Percentiles rank a stretch among this genome's conserved stretches.
These are phyloP conservation scores for Mortierella sp. DNA, from an alignment of 371 early-diverging fungal genomes.

Conservation along the genomic window DNA sequence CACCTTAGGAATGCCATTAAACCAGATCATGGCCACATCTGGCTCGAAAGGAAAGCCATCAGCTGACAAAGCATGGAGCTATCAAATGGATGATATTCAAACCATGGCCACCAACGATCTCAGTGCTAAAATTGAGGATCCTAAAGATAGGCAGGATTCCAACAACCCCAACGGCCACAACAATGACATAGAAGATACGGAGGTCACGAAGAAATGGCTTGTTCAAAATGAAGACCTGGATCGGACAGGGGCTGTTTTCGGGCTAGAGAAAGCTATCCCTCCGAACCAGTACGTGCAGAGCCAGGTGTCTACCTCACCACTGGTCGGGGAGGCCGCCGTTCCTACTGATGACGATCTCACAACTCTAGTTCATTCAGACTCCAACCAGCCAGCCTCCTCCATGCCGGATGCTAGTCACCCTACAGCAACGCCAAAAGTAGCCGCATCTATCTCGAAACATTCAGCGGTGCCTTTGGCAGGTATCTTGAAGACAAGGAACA, in stretches of 20 bases:
- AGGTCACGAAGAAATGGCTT: constrained; percentile 19
- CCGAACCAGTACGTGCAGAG: constrained; percentile 11
- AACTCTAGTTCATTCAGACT: background rate
- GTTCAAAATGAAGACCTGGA: constrained; percentile 16
- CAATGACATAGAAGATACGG: constrained; percentile 19
- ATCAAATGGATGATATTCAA: background rate
- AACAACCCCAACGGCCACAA: constrained; percentile 18
- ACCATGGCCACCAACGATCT: background rate
- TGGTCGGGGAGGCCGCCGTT: background rate
- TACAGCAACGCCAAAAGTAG: background rate
- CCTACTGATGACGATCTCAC: constrained; percentile 1
- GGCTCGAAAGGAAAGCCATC: background rate
- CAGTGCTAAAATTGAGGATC: background rate
- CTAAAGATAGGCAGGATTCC: constrained; percentile 5
- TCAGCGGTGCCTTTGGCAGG: constrained; percentile 25
- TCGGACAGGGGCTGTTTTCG: constrained; percentile 14
- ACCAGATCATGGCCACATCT: background rate
- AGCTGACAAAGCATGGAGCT: background rate
- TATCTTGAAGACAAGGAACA: constrained; percentile 41
- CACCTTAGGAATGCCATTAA: constrained; percentile 2
- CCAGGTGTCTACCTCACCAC: background rate
- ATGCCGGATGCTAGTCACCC: background rate
- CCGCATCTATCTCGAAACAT: constrained; percentile 10
- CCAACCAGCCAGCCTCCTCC: constrained; percentile 4
- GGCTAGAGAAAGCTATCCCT: constrained; percentile 12